These are phyloP conservation scores for Neofusicoccum ribis DNA, from an alignment of 2,329 filamentous ascomycete genomes.

Conservation along the genomic window DNA sequence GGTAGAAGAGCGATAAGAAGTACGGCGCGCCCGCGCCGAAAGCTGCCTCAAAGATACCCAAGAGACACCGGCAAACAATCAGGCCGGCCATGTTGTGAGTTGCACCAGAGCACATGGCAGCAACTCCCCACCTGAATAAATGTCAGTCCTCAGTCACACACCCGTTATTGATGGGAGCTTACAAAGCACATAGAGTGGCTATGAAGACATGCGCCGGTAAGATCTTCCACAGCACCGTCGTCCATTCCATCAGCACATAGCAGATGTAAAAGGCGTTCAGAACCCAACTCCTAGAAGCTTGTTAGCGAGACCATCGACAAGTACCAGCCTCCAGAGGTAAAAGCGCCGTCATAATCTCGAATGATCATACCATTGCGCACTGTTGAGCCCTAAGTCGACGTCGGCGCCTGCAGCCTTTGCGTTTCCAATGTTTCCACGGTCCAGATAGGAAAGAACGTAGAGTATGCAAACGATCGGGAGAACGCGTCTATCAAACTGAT, in stretches of 20 bases:
- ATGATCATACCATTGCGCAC: slow-evolving; percentile 55
- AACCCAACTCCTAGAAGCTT: slow-evolving; percentile 46
- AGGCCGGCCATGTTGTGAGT: slow-evolving; percentile 5
- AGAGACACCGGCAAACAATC: slow-evolving; percentile 22
- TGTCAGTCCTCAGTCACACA: neutral
- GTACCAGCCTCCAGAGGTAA: neutral
- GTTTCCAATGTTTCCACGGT: slow-evolving; percentile 43
- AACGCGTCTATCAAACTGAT: slow-evolving; percentile 27
- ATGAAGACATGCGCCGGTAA: slow-evolving; percentile 27
- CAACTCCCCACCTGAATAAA: slow-evolving; percentile 22
- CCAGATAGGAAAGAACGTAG: slow-evolving; percentile 31
- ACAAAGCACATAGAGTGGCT: slow-evolving; percentile 24
- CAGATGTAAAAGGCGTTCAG: slow-evolving; percentile 61
- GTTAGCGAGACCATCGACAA: slow-evolving; percentile 1
- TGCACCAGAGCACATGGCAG: slow-evolving; percentile 22
- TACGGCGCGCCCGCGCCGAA: slow-evolving; percentile 26
- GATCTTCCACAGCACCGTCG: slow-evolving; percentile 32
- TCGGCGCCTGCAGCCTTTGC: slow-evolving; percentile 35
- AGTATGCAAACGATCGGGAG: slow-evolving; percentile 31
- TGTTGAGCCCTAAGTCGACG: slow-evolving; percentile 32
- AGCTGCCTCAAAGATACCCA: slow-evolving; percentile 33
- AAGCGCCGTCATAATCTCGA: too few species aligned
- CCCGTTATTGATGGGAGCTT: neutral
- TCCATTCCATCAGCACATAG: slow-evolving; percentile 43
- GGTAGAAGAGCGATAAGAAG: slow-evolving; percentile 38